Evolutionary conservation across 2,329 filamentous ascomycete species (phyloP), one percentile per base, ranked within the genome.

Genomic region (Juglanconis juglandina): DNA sequence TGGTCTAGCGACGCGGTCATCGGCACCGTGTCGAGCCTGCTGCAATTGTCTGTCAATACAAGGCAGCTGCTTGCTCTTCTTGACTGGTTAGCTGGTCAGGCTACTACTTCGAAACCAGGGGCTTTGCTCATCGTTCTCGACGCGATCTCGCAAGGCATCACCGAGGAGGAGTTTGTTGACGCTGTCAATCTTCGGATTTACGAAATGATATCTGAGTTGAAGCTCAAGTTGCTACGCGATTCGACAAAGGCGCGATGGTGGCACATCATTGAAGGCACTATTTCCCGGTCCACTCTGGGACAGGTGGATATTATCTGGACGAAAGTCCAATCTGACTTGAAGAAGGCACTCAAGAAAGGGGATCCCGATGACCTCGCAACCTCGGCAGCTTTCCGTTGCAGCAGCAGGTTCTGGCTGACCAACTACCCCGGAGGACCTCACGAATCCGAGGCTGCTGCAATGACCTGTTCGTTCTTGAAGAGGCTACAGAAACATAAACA

Each of bases 41-140:
- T 83, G 14, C 77, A 81, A 59, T 71, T 74, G 11, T 75, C 79
- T 3, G 68, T 82, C 52, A 81, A 77, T 1, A 68, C 73, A 3
- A 71, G 74, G n/a, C 79, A 82, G 59, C 69, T 83, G 6, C 53
- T 71, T 2, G 75, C 75, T 5, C 61, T 81, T 4, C 62, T 83
- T 13, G 68, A 73, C n/a, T 79, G 78, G 77, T 64, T 80, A 0
- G 70, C 72, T 11, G 62, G 64, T 8, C 72, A 77, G 49, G 69
- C 69, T 14, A 53, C 52, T 5, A 65, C 13, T 52, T 70, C 60
- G 57, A 71, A 51, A 51, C 71, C 63, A 5, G 66, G 67, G 3
- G 72, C 78, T 0, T 68, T 74, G 5, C 75, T 77, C 30, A 67
- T 80, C 5, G 75, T 83, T 32, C 65, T 79, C 9, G 74, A 77